A percentile compares a stretch with the other conserved stretches of the same genome.
These are phyloP conservation scores for Suillus paluster DNA, from an alignment of 768 basidiomycete genomes.

Conservation along the genomic window DNA sequence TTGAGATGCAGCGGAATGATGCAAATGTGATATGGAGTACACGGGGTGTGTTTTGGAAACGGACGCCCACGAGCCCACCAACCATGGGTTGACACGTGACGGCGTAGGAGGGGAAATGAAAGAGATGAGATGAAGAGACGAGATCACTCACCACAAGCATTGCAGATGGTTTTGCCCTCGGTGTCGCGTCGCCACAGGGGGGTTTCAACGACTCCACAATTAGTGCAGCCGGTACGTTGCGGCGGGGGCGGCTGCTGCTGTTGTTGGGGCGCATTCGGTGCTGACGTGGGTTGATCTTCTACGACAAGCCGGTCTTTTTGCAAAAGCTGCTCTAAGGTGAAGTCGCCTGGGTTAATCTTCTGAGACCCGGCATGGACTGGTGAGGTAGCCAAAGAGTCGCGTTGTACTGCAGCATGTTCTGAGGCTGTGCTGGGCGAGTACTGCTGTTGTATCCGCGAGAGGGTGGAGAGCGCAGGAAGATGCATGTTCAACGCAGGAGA, in stretches of 20 bases:
- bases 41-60: conserved; percentile 28
- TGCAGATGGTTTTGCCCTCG: conserved; percentile 85
- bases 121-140: conserved; percentile 39
- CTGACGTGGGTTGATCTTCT: conserved; percentile 22
- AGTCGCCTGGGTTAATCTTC: conserved; percentile 32
- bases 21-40: conserved; percentile 38
- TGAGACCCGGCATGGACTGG: conserved; percentile 27
- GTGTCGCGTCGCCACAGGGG: conserved; percentile 86
- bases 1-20: conserved; percentile 34
- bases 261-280: conserved; percentile 24
- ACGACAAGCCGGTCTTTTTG: conserved; percentile 31
- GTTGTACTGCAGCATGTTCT: conserved; percentile 14
- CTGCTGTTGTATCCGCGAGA: conserved; percentile 55
- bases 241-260: conserved; percentile 37
- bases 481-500: conserved; percentile 56
- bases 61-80: conserved; percentile 39
- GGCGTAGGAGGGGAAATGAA: conserved; percentile 34
- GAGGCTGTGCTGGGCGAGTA: conserved; percentile 39
- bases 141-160: conserved; percentile 80
- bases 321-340: conserved; percentile 37
- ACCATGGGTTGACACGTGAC: conserved; percentile 45
- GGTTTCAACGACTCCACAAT: conserved; percentile 78
- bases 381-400: conserved; percentile 17
- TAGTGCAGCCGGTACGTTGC: conserved; percentile 57
- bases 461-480: conserved; percentile 43